Percentiles rank a stretch among this genome's conserved stretches.
phyloP scores from a whole-genome alignment of 805 yeast genomes.

The Sugiyamaella boreocaroliniensis region DNA sequence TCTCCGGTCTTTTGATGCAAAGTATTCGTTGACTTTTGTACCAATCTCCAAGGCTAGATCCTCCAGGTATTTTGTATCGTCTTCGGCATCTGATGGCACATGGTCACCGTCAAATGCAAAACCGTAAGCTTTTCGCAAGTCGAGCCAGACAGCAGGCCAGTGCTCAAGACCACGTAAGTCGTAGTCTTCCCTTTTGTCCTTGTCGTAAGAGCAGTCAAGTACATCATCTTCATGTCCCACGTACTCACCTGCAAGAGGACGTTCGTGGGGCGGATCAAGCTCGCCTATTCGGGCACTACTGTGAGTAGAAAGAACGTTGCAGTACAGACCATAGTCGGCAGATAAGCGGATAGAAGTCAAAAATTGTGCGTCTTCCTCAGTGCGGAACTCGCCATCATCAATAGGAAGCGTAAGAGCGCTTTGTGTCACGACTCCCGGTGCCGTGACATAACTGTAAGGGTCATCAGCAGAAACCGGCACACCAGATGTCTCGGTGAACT shows the following conservation, averaged over 20 bases:
- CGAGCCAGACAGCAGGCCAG: slow-evolving; percentile 1
- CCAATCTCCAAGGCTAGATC: background rate
- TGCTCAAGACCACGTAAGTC: background rate
- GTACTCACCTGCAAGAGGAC: background rate
- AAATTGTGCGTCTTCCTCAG: background rate
- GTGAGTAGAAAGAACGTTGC: background rate
- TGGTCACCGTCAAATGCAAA: slow-evolving; percentile 6
- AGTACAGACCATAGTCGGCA: background rate
- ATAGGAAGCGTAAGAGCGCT: background rate
- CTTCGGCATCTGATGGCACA: background rate
- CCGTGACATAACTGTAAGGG: slow-evolving; percentile 24
- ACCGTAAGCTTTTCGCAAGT: slow-evolving; percentile 6
- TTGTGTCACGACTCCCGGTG: background rate
- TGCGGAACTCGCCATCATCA: background rate
- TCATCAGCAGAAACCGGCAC: slow-evolving; percentile 37
- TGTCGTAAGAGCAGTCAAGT: background rate
- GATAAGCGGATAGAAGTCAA: background rate
- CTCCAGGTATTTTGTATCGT: background rate
- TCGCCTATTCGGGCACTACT: background rate
- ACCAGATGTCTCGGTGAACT: slow-evolving; percentile 32
- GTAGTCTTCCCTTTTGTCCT: background rate
- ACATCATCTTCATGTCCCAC: background rate
- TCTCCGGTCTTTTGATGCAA: background rate
- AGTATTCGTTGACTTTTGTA: background rate
- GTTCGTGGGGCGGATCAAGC: background rate